phyloP scores from a whole-genome alignment of 2,329 filamentous ascomycete genomes.

The Botryotinia globosa region DNA sequence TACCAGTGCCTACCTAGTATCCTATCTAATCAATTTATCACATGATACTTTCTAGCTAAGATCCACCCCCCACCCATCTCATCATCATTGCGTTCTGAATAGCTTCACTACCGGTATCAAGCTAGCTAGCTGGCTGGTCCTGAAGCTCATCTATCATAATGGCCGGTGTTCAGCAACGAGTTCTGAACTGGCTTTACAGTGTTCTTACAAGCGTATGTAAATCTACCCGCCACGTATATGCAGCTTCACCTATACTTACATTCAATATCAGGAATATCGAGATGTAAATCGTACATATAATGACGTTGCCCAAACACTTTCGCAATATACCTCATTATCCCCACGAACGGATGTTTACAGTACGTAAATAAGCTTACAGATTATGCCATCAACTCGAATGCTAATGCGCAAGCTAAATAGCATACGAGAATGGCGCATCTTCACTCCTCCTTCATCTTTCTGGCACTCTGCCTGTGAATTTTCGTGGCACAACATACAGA shows the following conservation, averaged over 20 bases:
- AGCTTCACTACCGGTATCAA: not conserved
- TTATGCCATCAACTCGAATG: not conserved
- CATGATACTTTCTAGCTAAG: not conserved
- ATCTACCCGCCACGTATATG: slow-evolving; percentile 1
- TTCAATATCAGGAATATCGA: slow-evolving; percentile 72
- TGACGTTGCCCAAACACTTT: slow-evolving; percentile 80
- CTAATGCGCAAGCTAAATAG: slow-evolving; percentile 46
- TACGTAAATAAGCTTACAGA: slow-evolving; percentile 45
- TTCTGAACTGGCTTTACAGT: slow-evolving; percentile 93
- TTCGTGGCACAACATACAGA: slow-evolving; percentile 83
- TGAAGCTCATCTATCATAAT: slow-evolving; percentile 30
- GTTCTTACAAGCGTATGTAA: slow-evolving; percentile 70
- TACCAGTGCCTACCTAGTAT: no score
- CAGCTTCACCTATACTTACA: slow-evolving; percentile 17
- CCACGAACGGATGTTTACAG: slow-evolving; percentile 95
- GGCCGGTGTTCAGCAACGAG: slow-evolving; percentile 76
- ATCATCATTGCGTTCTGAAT: slow-evolving; percentile 7
- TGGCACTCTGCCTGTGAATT: slow-evolving; percentile 87
- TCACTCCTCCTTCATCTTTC: slow-evolving; percentile 82
- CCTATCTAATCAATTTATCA: not conserved
- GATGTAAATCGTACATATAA: slow-evolving; percentile 91
- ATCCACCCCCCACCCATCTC: not conserved
- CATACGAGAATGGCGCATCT: slow-evolving; percentile 83
- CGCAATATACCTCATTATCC: slow-evolving; percentile 73
- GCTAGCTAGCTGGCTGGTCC: slow-evolving; percentile 9